These are phyloP conservation scores for Botrytis medusae DNA, from an alignment of 2,329 filamentous ascomycete genomes.

Conservation along the genomic window DNA sequence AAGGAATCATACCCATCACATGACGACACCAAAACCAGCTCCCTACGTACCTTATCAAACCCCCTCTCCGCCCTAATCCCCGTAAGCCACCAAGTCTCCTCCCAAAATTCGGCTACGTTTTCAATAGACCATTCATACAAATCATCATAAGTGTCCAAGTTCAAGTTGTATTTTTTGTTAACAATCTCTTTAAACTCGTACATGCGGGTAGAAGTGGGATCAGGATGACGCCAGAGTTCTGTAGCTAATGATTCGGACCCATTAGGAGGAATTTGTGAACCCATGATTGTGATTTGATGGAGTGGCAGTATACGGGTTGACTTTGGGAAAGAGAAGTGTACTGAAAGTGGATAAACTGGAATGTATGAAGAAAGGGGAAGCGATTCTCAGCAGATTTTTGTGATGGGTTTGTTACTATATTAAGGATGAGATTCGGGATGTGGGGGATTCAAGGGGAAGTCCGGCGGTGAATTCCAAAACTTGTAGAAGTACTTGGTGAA, in stretches of 20 bases:
- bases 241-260: slow-evolving; percentile 7
- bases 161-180: slow-evolving; percentile 64
- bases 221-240: slow-evolving; percentile 70
- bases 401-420: not conserved
- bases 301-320: not conserved
- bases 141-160: slow-evolving; percentile 66
- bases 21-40: slow-evolving; percentile 27
- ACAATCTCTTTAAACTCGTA: slow-evolving; percentile 69
- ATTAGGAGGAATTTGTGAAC: not conserved
- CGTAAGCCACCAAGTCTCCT: slow-evolving; percentile 79
- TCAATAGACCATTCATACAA: slow-evolving; percentile 84
- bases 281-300: not conserved
- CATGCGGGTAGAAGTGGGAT: slow-evolving; percentile 68
- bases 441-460: not conserved
- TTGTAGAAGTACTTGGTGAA: not conserved
- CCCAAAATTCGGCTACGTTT: slow-evolving; percentile 77
- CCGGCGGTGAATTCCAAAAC: not conserved
- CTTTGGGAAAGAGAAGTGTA: not conserved
- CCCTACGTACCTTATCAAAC: slow-evolving; percentile 55
- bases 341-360: not conserved
- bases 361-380: slow-evolving; percentile 15
- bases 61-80: slow-evolving; percentile 67
- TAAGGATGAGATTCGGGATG: not conserved
- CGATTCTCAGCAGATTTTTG: not conserved
- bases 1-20: slow-evolving; percentile 1